A percentile compares a stretch with the other conserved stretches of the same genome.
phyloP scores from a whole-genome alignment of 2,329 filamentous ascomycete genomes.

The Fusarium fujikuroi region DNA sequence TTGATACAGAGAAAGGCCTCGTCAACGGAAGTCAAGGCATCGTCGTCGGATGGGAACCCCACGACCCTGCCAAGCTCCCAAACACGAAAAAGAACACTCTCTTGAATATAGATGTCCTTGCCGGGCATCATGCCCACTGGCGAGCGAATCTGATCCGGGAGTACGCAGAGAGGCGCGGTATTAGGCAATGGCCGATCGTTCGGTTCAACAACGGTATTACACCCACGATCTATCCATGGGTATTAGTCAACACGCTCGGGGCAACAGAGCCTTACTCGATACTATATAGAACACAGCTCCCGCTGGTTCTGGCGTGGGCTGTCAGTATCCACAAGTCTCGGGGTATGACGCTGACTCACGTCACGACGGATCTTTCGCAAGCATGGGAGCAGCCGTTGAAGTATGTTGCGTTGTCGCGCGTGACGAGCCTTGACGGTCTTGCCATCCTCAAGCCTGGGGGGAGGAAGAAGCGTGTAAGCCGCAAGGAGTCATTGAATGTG shows the following conservation, averaged over 20 bases:
- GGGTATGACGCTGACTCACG: conserved; percentile 69
- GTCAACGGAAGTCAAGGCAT: conserved; percentile 45
- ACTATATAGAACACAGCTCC: conserved; percentile 69
- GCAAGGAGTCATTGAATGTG: neutral
- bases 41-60: conserved; percentile 34
- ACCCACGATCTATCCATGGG: conserved; percentile 62
- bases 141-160: rapidly evolving
- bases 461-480: rapidly evolving
- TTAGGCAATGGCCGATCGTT: conserved; percentile 49
- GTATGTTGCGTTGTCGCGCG: conserved; percentile 59
- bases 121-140: neutral
- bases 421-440: conserved; percentile 32
- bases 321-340: conserved; percentile 72
- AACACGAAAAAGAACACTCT: rapidly evolving
- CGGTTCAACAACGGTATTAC: conserved; percentile 60
- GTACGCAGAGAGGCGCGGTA: rapidly evolving
- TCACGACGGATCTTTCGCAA: conserved; percentile 62
- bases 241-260: conserved; percentile 59
- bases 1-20: conserved; percentile 14
- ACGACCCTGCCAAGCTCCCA: neutral
- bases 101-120: neutral
- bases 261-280: conserved; percentile 57
- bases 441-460: neutral
- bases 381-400: conserved; percentile 68
- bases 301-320: conserved; percentile 69